A percentile compares a stretch with the other conserved stretches of the same genome.
These are phyloP conservation scores for Talaromyces sp. DNA, from an alignment of 2,329 filamentous ascomycete species.

Conservation along the genomic window DNA sequence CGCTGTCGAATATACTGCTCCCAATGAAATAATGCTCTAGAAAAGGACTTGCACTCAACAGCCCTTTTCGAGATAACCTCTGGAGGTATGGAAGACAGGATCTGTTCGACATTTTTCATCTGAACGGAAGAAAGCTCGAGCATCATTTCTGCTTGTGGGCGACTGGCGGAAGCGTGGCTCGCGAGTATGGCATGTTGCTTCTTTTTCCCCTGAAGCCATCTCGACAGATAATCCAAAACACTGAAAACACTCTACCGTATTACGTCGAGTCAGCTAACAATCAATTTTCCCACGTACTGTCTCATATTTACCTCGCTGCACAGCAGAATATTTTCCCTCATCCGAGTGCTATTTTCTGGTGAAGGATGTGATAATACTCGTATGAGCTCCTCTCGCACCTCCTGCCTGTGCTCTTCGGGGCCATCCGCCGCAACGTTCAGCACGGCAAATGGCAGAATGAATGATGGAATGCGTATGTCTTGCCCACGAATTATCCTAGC, in stretches of 20 bases:
- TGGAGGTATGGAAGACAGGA: slow-evolving; percentile 65
- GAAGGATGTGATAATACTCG: slow-evolving; percentile 64
- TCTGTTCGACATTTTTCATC: slow-evolving; percentile 63
- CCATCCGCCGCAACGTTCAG: slow-evolving; percentile 77
- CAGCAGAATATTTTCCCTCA: slow-evolving; percentile 71
- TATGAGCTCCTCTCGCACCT: slow-evolving; percentile 69
- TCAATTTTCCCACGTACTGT: not conserved
- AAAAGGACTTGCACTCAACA: slow-evolving; percentile 89
- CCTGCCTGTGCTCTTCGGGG: slow-evolving; percentile 56
- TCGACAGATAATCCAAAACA: slow-evolving; percentile 83
- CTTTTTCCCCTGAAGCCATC: slow-evolving; percentile 80
- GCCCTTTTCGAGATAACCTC: slow-evolving; percentile 75
- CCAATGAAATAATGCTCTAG: slow-evolving; percentile 87
- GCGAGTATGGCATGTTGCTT: slow-evolving; percentile 38
- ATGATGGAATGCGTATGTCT: slow-evolving; percentile 79
- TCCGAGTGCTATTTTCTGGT: slow-evolving; percentile 48
- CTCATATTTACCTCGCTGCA: slow-evolving; percentile 72
- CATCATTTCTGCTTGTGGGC: slow-evolving; percentile 24
- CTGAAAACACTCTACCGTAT: slow-evolving; percentile 70
- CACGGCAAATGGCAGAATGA: slow-evolving; percentile 81
- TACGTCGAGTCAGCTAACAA: slow-evolving; percentile 7
- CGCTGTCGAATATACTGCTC: slow-evolving; percentile 77
- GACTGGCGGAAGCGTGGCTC: slow-evolving; percentile 21
- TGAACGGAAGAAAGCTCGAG: slow-evolving; percentile 32
- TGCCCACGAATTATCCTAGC: slow-evolving; percentile 78